Evolutionary conservation across 1,284 basidiomycete species (phyloP).

Genomic region (Trichosporon inkin): DNA sequence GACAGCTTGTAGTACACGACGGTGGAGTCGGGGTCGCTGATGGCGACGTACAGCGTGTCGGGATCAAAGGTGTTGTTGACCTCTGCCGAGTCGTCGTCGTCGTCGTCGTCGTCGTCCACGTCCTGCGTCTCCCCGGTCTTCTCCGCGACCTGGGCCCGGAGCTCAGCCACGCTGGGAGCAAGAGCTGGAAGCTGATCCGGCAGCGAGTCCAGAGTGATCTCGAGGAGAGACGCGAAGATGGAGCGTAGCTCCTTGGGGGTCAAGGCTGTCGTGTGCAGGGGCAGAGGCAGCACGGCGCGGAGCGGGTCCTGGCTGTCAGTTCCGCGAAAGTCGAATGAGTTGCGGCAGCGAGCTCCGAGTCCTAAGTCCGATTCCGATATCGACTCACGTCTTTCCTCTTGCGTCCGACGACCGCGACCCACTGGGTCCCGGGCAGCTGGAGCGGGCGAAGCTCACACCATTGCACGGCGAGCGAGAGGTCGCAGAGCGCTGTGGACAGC

Average conservation of each 20-base stretch:
- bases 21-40: slow-evolving; percentile 46
- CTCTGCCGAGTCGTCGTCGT: slow-evolving; percentile 10
- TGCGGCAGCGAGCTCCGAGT: background rate
- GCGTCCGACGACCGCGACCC: slow-evolving; percentile 44
- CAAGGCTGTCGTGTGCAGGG: slow-evolving; percentile 45
- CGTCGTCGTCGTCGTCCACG: slow-evolving; percentile 2
- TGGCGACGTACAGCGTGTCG: slow-evolving; percentile 48
- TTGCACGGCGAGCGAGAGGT: slow-evolving; percentile 49
- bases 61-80: slow-evolving; percentile 29
- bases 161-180: slow-evolving; percentile 27
- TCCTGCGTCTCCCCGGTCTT: slow-evolving; percentile 7
- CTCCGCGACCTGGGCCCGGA: slow-evolving; percentile 21
- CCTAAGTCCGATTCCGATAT: slow-evolving; percentile 5
- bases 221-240: slow-evolving; percentile 35
- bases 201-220: slow-evolving; percentile 22
- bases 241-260: slow-evolving; percentile 37
- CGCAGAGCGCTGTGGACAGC: slow-evolving; percentile 41
- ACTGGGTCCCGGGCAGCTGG: slow-evolving; percentile 30
- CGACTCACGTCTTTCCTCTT: slow-evolving; percentile 39
- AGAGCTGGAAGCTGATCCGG: slow-evolving; percentile 31
- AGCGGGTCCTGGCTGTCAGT: slow-evolving; percentile 40
- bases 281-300: slow-evolving; percentile 44
- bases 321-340: background rate
- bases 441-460: slow-evolving; percentile 45
- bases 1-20: slow-evolving; percentile 51